Conservation (phyloP, 1,284 basidiomycete genomes). For the Ustilago sp. region DNA sequence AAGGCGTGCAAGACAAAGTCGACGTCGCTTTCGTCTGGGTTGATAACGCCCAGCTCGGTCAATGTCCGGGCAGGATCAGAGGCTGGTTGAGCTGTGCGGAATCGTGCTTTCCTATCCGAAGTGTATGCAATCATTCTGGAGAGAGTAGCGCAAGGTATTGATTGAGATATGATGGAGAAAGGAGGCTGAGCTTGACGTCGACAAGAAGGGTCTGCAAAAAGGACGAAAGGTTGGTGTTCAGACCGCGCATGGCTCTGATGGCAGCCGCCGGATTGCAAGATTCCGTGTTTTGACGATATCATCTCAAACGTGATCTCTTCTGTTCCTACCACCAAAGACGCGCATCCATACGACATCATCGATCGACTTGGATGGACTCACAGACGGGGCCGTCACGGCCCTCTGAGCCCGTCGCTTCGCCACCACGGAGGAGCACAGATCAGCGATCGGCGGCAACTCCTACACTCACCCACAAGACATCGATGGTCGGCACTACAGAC, state of each 20-base stretch:
- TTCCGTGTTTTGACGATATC: conserved; percentile 3
- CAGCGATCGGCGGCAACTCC: conserved; percentile 19
- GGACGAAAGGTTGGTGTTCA: conserved; percentile 5
- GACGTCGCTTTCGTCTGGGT: conserved; percentile 40
- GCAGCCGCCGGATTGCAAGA: background rate
- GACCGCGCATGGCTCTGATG: conserved; percentile 8
- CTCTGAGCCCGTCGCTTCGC: conserved; percentile 1
- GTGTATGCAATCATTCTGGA: conserved; percentile 14
- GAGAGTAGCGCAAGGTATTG: background rate
- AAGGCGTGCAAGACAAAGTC: conserved; percentile 44
- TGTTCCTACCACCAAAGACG: too few relatives aligned
- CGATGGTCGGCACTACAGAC: conserved; percentile 33
- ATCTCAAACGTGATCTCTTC: background rate
- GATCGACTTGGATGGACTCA: conserved; percentile 9
- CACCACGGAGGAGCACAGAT: conserved; percentile 14
- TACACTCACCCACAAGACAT: conserved; percentile 34
- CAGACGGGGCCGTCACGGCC: conserved; percentile 13
- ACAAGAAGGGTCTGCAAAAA: background rate
- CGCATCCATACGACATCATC: background rate
- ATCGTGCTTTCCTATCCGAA: background rate
- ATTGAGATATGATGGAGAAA: background rate
- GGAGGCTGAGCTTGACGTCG: background rate
- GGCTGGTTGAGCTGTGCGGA: conserved; percentile 31
- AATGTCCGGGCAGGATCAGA: conserved; percentile 4
- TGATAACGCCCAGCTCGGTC: conserved; percentile 15